Base-by-base conservation (phyloP, 2,329 filamentous ascomycete genomes). In the Escovopsis sp. region DNA sequence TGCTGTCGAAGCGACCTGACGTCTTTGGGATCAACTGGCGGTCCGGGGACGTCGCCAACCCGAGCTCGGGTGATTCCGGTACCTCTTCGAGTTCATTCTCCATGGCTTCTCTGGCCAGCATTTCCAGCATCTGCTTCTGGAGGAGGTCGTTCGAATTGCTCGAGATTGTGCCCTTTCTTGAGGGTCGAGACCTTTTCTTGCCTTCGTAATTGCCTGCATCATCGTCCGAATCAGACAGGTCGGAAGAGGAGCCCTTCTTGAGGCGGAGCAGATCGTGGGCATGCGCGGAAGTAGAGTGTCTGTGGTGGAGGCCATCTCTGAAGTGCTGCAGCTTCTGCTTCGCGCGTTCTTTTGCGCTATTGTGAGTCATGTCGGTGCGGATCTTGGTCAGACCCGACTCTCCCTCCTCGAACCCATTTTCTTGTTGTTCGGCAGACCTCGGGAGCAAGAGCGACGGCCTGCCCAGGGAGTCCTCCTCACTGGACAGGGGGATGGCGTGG, bases 51-150 rank as follows among this genome's bases (percentile, higher is more conserved):
- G 49, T 52, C 25, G 60, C 54, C 27, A 49, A 55, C 30, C 54
- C 52, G 13, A 57, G 50, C 44, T 64, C 63, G 12, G 58, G 59
- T 3, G 54, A 57, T 39, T 57, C 52, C 10, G 47, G 50, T 12
- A 54, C 48, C n/a, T 57, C 53, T 1, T 52, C 50, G n/a, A 59
- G 50, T 20, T 66, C 64, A 34, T 61, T 59, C 35, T 67, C 64
- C 11, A 59, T 57, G 6, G 64, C 66, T 52, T 79, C 74, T 45
- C 66, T 67, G 6, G 70, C 70, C 45, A 78, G 65, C 61, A 76
- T 71, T 43, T 77, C 72, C 44, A 69, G 59, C 72, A 79, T 78
- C 51, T 78, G 74, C 53, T 72, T 76, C 46, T 76, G 71, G 11
- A 79, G 57, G 11, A 78, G 59, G 43, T 75, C 70, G 45, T 67